Base-by-base conservation (phyloP, 108 stramenopile genomes). In the Cyclotella baltica region DNA sequence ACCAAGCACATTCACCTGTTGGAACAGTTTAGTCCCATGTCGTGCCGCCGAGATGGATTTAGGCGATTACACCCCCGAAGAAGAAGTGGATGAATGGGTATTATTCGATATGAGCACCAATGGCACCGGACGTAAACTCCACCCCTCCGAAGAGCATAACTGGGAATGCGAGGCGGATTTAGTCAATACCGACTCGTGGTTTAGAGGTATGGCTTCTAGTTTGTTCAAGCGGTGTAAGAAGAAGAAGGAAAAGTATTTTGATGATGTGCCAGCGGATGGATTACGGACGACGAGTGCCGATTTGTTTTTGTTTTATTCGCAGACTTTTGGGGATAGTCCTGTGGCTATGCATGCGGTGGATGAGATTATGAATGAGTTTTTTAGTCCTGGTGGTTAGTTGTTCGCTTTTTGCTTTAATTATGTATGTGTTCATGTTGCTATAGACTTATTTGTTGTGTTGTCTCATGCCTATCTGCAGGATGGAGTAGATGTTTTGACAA, bases 11-110 rank as follows among this genome's bases (percentile, higher is more conserved):
- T 87, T 87, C 57, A 76, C 76, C 16, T 80, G 80, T 58, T 87
- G 87, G 87, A 85, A 87, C 30, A 72, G 77, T 37, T 58, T 87
- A 19, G 72, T 75, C 9, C 87, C 83, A 0, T 87, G 87, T 65
- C 71, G 77, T 50, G 87, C 87, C 4, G 83, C 83, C 0, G 73
- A 77, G 20, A 31, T 43, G 18, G 87, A 87, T 65, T 75, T 85
- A 36, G 86, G 83, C 28, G 57, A 75, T 15, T 61, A 67, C 47
- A 63, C 29, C 22, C 77, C 77, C 2, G 71, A 67, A 10, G 75
- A 57, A 13, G 62, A 69, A 20, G 46, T 64, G 1, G 68, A 77
- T 46, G 78, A 81, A 69, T 81, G 80, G 80, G 80, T 75, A 18
- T 9, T 81, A 34, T 81, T 81, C 47, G 67, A 81, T 48, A 63